Base-by-base conservation (phyloP, 2,329 filamentous ascomycete species). In the Phoma sp. region DNA sequence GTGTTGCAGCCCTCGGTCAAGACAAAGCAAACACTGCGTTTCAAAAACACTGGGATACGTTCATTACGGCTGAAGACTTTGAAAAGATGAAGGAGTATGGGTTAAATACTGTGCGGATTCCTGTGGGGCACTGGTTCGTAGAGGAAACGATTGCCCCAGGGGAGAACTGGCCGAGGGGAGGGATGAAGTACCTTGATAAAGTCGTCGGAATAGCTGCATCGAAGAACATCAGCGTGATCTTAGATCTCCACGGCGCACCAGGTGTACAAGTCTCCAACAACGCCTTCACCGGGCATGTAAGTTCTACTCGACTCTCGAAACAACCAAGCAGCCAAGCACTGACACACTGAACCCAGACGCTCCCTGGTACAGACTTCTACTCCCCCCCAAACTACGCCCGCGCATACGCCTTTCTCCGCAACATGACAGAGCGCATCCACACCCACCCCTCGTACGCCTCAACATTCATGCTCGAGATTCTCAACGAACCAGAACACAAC, bases 391-490 rank as follows among this genome's bases (percentile, higher is more conserved):
- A 88, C 69, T 88, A 84, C 67, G 78, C 78, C 31, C 82, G 85
- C 15, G 82, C 82, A 1, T 60, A 80, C 50, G 65, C 78, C 46
- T 87, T 85, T 73, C 79, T 87, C 15, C 71, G 78, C 43, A 86
- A 81, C 80, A 81, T 87, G 62, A 80, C 82, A 4, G 76, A 78
- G 27, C 74, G 79, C 22, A 79, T 85, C 53, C 83, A 86, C 65
- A 74, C 65, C 6, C 79, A 77, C 48, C 44, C 72, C 19, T 77
- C 77, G n/a, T 84, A 82, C 64, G 72, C 77, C 45, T 83, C 81
- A 38, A 83, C 86, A 22, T 83, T 84, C 48, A 86, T 85, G 78
- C 71, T 87, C 25, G 80, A 83, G 64, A 69, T 87, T 6, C 75
- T 86, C 46, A 87, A 87, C 61, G 85, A 87, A 65, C 51, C 63